Evolutionary conservation across 2,329 filamentous ascomycete genomes (phyloP), one percentile per base, ranked within the genome.

Genomic region (Talaromyces sp.): DNA sequence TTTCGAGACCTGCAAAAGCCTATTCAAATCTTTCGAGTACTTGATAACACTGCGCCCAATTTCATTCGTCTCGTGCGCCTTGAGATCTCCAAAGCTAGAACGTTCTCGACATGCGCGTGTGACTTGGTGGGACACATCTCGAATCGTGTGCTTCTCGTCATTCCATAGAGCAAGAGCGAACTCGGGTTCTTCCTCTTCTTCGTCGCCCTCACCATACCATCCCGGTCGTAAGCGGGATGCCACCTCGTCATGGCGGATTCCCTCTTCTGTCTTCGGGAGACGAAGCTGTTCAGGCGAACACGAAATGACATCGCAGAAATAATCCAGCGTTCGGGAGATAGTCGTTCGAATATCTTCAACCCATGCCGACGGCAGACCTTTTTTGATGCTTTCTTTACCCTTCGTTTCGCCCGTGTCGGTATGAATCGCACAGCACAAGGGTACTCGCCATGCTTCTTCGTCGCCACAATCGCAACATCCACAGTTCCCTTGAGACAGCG

Each of bases 381-480:
- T 84, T 83, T 85, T 93, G 83, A 75, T 89, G 78, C 80, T 81
- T 62, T 78, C 77, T 66, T 74, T 79, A 13, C 73, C 74, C 63
- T 89, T 88, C 24, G 69, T 68, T 56, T 78, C 76, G 19, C 76
- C 76, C 54, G 81, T 84, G 68, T 89, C 84, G 49, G 92, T 94
- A 75, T 99, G 95, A 73, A 99, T 98, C 41, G 93, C 94, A 81
- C 95, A 99, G 75, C 77, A 78, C 69, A 98, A 85, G 50, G 93
- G 93, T 57, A 88, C 83, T 74, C 88, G 88, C 94, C 96, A 99
- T 11, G 95, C 96, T 78, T 99, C 96, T 22, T 90, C 87, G 74
- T 99, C 95, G 66, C 95, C 95, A 75, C 95, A 99, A 78, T 99
- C 95, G 78, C 95, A 99, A 80, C 96, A 98, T 52, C 94, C 94